Percentiles rank a stretch among this genome's conserved stretches.
These are phyloP conservation scores for Melanogaster broomeanus DNA, from an alignment of 768 basidiomycete genomes.

Conservation along the genomic window DNA sequence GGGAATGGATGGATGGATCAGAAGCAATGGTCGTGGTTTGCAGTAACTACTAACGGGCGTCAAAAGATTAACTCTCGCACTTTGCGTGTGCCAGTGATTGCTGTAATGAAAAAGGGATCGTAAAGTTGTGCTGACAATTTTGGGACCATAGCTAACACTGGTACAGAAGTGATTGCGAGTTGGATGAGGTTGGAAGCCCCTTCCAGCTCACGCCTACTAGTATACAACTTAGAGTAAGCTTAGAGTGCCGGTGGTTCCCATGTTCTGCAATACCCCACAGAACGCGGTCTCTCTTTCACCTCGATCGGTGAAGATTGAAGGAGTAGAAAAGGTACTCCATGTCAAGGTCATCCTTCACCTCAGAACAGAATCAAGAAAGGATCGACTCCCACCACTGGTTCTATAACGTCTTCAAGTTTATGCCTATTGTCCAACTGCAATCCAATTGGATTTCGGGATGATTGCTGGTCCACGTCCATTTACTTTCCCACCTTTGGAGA, in stretches of 20 bases:
- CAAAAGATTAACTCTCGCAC: constrained; percentile 81
- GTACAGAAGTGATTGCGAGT: constrained; percentile 66
- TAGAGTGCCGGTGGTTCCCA: too few relatives aligned
- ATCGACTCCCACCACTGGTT: constrained; percentile 96
- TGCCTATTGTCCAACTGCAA: constrained; percentile 80
- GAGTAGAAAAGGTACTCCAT: constrained; percentile 84
- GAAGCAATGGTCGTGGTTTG: constrained; percentile 87
- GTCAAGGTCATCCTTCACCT: constrained; percentile 92
- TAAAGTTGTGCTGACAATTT: constrained; percentile 59
- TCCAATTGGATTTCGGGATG: constrained; percentile 86
- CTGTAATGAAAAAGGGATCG: too few relatives aligned
- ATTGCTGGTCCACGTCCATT: constrained; percentile 91
- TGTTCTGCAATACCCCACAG: constrained; percentile 18
- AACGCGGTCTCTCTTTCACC: constrained; percentile 85
- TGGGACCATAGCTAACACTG: constrained; percentile 4
- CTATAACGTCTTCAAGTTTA: too few relatives aligned
- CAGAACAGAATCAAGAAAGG: constrained; percentile 93
- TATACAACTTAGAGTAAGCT: constrained; percentile 82
- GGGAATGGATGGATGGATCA: constrained; percentile 98
- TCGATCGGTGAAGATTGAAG: too few relatives aligned
- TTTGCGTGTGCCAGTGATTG: constrained; percentile 85
- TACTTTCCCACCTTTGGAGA: too few relatives aligned
- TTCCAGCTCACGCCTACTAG: constrained; percentile 86
- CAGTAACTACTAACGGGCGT: too few relatives aligned
- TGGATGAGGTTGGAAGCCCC: constrained; percentile 80